Base-by-base conservation (phyloP, 345 rosid species). In the Excoecaria cochinchinensis region DNA sequence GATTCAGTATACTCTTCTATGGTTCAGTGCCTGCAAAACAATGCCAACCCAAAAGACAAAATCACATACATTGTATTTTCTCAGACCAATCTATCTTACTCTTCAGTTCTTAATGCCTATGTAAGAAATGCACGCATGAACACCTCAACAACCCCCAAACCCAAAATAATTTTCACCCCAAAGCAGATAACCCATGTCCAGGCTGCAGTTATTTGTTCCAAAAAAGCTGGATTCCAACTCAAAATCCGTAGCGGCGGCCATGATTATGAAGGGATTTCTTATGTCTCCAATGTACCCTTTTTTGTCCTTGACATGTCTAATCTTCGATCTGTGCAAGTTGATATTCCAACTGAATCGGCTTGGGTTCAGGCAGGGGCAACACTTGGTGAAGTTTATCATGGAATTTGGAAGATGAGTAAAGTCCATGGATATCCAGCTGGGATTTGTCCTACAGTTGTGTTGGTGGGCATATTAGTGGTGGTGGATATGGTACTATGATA, bases 381-480 rank as follows among this genome's bases (percentile, higher is more conserved):
- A 0, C 77, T 76, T 2, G 94, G 91, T 0, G 94, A 90, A 48
- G 78, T 90, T 19, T 90, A 85, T 1, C 79, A 87, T 56, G 21
- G 46, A 0, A 90, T 88, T 10, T 87, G 80, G 84, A 74, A 85
- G 73, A 82, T 77, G 19, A 87, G 89, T 21, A 82, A 77, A 70
- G 62, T 72, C 15, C 85, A 59, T 46, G 91, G 90, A 0, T 88
- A 82, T 24, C 92, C 94, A 0, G 94, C 86, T 2, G 91, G 92
- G 3, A 63, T 88, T 73, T 88, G 94, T 47, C 92, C 90, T 0
- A 90, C 90, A 8, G 94, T 90, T 2, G 90, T 8, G 91, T 85
- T 8, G 94, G 94, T 5, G 93, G 93, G 1, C 93, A 88, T 62
- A 1, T 90, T 0, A 88, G 94, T 44, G 91, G 91, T 0, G 94